These are phyloP conservation scores for Somion occarium DNA, from an alignment of 1,284 basidiomycete species.

Conservation along the genomic window DNA sequence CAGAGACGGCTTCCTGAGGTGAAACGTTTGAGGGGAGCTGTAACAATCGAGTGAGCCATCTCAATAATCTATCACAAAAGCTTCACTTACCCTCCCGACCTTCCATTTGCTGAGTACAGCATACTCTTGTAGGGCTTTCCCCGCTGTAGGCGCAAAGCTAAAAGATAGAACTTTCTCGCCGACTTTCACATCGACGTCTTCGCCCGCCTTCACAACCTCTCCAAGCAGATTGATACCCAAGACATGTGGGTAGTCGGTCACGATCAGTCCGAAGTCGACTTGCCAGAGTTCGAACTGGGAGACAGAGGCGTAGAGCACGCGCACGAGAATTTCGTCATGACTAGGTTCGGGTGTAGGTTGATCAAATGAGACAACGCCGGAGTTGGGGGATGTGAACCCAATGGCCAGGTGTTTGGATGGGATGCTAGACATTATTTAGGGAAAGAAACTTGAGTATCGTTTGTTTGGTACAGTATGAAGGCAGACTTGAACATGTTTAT, in stretches of 20 bases:
- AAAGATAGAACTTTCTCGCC: conserved; percentile 38
- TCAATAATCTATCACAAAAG: no score
- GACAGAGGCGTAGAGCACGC: conserved; percentile 42
- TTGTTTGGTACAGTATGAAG: no score
- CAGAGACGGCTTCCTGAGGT: conserved; percentile 38
- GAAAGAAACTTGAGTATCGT: no score
- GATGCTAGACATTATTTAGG: conserved; percentile 6
- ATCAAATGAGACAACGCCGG: background rate
- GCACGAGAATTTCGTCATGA: conserved; percentile 39
- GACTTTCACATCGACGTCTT: conserved; percentile 28
- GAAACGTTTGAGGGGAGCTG: conserved; percentile 39
- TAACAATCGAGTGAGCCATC: no score
- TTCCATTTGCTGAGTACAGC: conserved; percentile 27
- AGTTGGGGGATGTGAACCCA: background rate
- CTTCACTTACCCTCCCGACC: conserved; percentile 36
- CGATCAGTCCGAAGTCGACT: conserved; percentile 32
- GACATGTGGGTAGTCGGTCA: conserved; percentile 31
- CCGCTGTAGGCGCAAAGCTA: conserved; percentile 20
- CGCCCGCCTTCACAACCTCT: conserved; percentile 35
- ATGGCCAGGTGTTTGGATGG: conserved; percentile 6
- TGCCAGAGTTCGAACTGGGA: conserved; percentile 39
- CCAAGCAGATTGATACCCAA: conserved; percentile 40
- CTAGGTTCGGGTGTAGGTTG: conserved; percentile 36
- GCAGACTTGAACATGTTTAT: no score
- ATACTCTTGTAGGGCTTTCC: conserved; percentile 41